Evolutionary conservation across 2,329 filamentous ascomycete species (phyloP).

Genomic region (Colletotrichum sansevieriae): DNA sequence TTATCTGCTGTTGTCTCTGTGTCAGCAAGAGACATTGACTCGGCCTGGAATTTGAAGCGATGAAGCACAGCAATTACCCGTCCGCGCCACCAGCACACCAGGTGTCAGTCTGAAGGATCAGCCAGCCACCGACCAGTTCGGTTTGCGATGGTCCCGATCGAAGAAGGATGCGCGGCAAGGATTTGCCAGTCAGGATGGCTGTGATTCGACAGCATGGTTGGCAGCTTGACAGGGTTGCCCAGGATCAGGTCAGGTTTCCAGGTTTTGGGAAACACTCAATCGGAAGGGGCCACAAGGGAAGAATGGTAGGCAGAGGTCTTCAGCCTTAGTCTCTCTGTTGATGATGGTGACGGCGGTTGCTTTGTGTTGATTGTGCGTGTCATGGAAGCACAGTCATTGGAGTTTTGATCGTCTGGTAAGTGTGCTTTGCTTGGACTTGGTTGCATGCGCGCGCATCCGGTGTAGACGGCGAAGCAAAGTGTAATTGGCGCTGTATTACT

Average conservation of each 20-base stretch:
- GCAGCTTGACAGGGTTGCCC: constrained; percentile 25
- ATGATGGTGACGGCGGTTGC: too few species aligned
- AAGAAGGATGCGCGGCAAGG: constrained; percentile 37
- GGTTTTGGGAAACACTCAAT: constrained; percentile 19
- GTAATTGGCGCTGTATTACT: constrained; percentile 10
- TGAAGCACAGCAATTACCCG: neutral
- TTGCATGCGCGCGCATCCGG: neutral
- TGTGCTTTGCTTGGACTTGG: constrained; percentile 4
- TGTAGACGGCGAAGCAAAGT: constrained; percentile 9
- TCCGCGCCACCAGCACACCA: constrained; percentile 4
- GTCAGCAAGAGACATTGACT: constrained; percentile 20
- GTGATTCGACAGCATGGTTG: constrained; percentile 34
- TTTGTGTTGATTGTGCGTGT: constrained; percentile 1
- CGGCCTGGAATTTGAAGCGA: neutral
- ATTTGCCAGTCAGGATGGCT: constrained; percentile 23
- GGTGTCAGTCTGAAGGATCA: neutral
- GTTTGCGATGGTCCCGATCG: constrained; percentile 35
- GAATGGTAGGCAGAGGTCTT: neutral
- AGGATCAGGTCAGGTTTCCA: constrained; percentile 21
- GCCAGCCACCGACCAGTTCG: constrained; percentile 19
- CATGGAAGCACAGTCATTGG: constrained; percentile 13
- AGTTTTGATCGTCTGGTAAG: constrained; percentile 3
- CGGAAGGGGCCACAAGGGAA: constrained; percentile 1
- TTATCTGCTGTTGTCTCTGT: constrained; percentile 1
- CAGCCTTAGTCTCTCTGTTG: too few species aligned